Base-by-base conservation (phyloP, 768 basidiomycete species). In the Pulveroboletus frians region DNA sequence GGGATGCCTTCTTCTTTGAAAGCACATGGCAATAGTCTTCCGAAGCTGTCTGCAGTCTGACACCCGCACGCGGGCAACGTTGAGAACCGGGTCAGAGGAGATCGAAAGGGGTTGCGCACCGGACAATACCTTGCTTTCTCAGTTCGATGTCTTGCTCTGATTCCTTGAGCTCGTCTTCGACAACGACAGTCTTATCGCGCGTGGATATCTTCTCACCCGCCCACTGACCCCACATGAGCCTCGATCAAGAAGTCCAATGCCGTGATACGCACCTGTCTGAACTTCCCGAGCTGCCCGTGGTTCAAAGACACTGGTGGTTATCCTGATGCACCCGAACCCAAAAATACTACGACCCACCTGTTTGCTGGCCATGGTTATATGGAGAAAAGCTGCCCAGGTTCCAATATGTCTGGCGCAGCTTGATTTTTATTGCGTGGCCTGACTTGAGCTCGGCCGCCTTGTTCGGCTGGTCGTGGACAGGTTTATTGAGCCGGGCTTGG, bases 171-270 rank as follows among this genome's bases (percentile, higher is more conserved):
- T 92, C 91, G 21, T 86, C 53, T 36, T 53, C 85, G 3, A 85
- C 81, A 29, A 85, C 76, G 37, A 78, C 69, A 2, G 87, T 83
- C 75, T 88, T 94, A 64, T 92, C 88, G 54, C 84, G 80, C 21
- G 85, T 78, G 35, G 88, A 83, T 46, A 96, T 90, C 57, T 88
- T 85, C 70, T 94, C 91, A 36, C 88, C 89, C 5, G 88, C 89
- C 87, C 90, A 89, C 88, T 93, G 59, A 15, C 41, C 9, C 14
- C 17, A 17, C 30, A 30, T 30, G 29, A 52, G 62, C 59, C 69
- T 59, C 61, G 58, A 43, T 46, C 30, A 47, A 40, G 21, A 37
- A 50, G 27, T 40, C 35, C 51, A 34, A 18, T 9, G 14, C 46
- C 43, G 47, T 27, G 37, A 27, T 3, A 61, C 75, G 49, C 52